These are phyloP conservation scores for Tolypocladium amazonense DNA, from an alignment of 2,329 filamentous ascomycete species.

Conservation along the genomic window DNA sequence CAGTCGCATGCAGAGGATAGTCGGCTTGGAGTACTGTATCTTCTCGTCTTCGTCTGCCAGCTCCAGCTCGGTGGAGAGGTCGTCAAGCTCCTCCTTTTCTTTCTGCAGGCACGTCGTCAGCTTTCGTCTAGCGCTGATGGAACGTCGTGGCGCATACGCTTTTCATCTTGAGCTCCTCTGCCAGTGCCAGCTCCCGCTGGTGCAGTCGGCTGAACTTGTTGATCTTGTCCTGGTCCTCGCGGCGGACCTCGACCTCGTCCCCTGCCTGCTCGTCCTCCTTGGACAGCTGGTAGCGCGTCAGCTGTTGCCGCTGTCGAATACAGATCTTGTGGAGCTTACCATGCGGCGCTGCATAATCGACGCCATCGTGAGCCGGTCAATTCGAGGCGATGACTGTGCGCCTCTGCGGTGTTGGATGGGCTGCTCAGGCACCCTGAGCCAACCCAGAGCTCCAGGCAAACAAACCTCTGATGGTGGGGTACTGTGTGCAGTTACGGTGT, in stretches of 20 bases:
- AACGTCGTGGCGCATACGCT: conserved; percentile 40
- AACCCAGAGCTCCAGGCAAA: neutral
- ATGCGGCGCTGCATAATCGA: conserved; percentile 49
- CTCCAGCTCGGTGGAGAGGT: conserved; percentile 83
- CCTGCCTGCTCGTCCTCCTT: conserved; percentile 81
- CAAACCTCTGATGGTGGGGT: neutral
- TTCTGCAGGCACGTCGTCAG: conserved; percentile 49
- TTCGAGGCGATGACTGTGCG: conserved; percentile 1
- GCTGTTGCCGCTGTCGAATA: neutral
- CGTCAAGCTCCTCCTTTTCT: conserved; percentile 96
- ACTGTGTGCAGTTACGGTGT: neutral
- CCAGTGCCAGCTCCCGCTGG: conserved; percentile 67
- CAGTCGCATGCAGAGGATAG: neutral
- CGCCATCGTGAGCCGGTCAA: conserved; percentile 19
- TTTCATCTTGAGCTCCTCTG: conserved; percentile 73
- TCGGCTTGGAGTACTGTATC: conserved; percentile 59
- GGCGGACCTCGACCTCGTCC: conserved; percentile 85
- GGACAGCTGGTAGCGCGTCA: conserved; percentile 54
- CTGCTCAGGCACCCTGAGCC: neutral
- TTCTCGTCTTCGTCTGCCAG: conserved; percentile 91
- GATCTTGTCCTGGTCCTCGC: conserved; percentile 98
- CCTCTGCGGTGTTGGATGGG: neutral
- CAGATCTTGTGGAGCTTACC: conserved; percentile 26
- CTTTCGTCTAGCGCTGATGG: neutral
- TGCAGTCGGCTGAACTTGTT: conserved; percentile 94